These are phyloP conservation scores for Talaromyces ruber DNA, from an alignment of 495 filamentous ascomycete species.

Conservation along the genomic window DNA sequence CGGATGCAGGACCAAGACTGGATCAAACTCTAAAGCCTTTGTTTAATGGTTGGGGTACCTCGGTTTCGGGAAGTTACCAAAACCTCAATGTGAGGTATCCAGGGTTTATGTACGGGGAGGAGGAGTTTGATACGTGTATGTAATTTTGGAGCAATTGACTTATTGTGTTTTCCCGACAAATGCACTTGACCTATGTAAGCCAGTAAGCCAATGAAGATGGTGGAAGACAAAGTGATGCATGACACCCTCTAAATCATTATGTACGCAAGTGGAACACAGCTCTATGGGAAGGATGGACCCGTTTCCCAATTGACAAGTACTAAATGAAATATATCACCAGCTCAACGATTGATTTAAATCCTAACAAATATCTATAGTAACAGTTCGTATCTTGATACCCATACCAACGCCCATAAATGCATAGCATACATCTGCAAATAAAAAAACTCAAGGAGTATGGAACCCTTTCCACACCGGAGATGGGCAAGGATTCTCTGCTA, in stretches of 20 bases:
- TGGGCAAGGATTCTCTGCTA: neutral
- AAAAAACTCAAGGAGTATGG: neutral
- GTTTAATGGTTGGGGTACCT: neutral
- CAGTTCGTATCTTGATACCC: neutral
- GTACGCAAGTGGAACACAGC: neutral
- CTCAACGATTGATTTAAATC: neutral
- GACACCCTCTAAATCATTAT: neutral
- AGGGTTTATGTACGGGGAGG: too few relatives aligned
- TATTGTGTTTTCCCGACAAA: neutral
- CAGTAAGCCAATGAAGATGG: neutral
- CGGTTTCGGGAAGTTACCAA: neutral
- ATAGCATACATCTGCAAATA: neutral
- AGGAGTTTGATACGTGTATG: too few relatives aligned
- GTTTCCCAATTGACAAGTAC: neutral
- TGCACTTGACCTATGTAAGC: too few relatives aligned
- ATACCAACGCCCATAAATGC: slow-evolving; percentile 1
- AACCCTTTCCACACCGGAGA: slow-evolving; percentile 1
- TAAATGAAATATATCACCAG: neutral
- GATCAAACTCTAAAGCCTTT: neutral
- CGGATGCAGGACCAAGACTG: neutral
- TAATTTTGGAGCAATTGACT: too few relatives aligned
- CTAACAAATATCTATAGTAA: neutral
- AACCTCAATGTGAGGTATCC: neutral
- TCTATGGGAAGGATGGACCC: neutral
- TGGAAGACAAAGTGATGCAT: neutral